Percentiles rank a stretch among this genome's conserved stretches.
Conservation (phyloP, 768 basidiomycete species). For the Boletus sp. region DNA sequence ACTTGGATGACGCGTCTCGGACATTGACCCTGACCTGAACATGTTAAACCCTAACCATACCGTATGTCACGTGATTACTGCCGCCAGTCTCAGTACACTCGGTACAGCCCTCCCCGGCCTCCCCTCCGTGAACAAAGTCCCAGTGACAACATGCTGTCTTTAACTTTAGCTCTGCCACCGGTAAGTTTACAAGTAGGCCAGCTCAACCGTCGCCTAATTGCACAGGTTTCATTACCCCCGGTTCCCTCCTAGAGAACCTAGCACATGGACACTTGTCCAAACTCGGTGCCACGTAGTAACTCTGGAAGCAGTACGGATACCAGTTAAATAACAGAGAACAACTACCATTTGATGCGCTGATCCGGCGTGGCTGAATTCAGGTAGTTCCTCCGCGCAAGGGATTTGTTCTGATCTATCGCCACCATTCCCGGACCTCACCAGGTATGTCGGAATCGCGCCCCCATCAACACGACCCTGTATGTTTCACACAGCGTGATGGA, state of each 20-base stretch:
- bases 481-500: background rate
- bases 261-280: background rate
- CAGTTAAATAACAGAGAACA: background rate
- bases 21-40: constrained; percentile 18
- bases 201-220: background rate
- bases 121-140: no score
- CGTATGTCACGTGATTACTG: background rate
- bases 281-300: background rate
- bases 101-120: no score
- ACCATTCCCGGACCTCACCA: background rate
- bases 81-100: no score
- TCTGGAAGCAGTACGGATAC: background rate
- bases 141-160: no score
- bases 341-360: no score
- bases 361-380: background rate
- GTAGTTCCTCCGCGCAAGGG: background rate
- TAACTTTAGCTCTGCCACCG: background rate
- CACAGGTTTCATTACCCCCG: background rate
- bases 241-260: background rate
- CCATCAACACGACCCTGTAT: background rate
- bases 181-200: background rate
- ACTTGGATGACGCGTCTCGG: constrained; percentile 27
- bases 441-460: background rate
- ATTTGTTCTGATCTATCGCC: background rate
- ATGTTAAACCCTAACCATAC: constrained; percentile 10